Conservation (phyloP, 2,329 filamentous ascomycete species). For the Ambrosiella cleistominuta region DNA sequence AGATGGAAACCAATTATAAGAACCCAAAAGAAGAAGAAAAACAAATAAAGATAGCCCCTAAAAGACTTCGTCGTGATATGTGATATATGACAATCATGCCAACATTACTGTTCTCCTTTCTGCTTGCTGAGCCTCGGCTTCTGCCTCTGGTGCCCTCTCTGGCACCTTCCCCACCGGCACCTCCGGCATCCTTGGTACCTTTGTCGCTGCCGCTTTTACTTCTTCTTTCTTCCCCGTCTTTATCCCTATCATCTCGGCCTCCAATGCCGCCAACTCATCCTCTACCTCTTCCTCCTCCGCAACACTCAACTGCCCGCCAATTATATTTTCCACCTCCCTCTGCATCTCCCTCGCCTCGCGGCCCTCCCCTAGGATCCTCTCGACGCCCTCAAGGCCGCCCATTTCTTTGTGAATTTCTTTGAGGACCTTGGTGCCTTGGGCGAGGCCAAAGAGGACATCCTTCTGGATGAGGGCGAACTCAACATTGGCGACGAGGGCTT, state of each 20-base stretch:
- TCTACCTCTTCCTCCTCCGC: slow-evolving; percentile 97
- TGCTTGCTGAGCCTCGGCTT: not conserved
- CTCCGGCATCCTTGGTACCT: not conserved
- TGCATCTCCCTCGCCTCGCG: slow-evolving; percentile 87
- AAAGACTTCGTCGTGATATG: too few species aligned
- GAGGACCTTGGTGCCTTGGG: slow-evolving; percentile 79
- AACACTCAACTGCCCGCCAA: slow-evolving; percentile 74
- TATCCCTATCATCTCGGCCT: slow-evolving; percentile 25
- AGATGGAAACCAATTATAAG: too few species aligned
- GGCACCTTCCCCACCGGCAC: slow-evolving; percentile 2
- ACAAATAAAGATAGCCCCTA: too few species aligned
- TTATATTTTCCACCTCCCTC: slow-evolving; percentile 84
- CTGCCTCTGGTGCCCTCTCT: not conserved
- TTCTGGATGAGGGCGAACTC: slow-evolving; percentile 96
- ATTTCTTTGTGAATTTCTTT: slow-evolving; percentile 89
- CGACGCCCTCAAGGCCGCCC: slow-evolving; percentile 82
- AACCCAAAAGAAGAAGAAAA: too few species aligned
- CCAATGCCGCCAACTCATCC: slow-evolving; percentile 74
- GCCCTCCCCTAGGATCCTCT: slow-evolving; percentile 86
- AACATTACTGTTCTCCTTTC: not conserved
- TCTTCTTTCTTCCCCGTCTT: not conserved
- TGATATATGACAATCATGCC: not conserved
- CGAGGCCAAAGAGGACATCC: slow-evolving; percentile 80
- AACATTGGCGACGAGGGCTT: slow-evolving; percentile 72
- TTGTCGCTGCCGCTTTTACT: not conserved